These are phyloP conservation scores for Cryphonectria naterciae DNA, from an alignment of 2,329 filamentous ascomycete species.

Conservation along the genomic window DNA sequence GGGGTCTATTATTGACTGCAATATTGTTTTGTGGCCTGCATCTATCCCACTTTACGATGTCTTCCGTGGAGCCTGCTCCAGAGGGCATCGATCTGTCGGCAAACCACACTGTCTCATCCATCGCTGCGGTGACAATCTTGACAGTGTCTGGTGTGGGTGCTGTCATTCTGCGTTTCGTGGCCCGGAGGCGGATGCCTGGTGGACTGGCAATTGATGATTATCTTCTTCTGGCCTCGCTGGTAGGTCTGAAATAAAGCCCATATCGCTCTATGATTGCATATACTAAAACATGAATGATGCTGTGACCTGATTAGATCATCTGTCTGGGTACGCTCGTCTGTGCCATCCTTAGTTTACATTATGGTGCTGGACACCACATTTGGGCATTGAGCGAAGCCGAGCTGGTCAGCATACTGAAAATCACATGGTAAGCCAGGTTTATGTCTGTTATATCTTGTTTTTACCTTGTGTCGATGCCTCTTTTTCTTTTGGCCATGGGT, in stretches of 20 bases:
- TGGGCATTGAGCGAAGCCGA: neutral
- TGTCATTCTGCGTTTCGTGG: constrained; percentile 1
- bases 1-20: neutral
- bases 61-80: neutral
- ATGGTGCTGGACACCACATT: constrained; percentile 11
- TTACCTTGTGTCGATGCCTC: neutral
- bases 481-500: neutral
- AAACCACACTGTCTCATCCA: neutral
- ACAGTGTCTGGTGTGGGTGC: constrained; percentile 2
- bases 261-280: neutral
- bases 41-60: neutral
- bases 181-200: constrained; percentile 2
- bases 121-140: neutral
- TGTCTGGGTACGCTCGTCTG: neutral
- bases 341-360: neutral
- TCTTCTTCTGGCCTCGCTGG: neutral
- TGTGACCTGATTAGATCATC: neutral
- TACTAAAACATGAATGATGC: neutral
- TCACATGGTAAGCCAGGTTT: neutral
- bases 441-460: neutral
- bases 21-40: neutral
- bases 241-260: neutral
- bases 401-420: neutral
- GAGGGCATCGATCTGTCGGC: neutral
- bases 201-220: constrained; percentile 7